Base-by-base conservation (phyloP, 108 stramenopile species). In the Parietichytrium sp. region DNA sequence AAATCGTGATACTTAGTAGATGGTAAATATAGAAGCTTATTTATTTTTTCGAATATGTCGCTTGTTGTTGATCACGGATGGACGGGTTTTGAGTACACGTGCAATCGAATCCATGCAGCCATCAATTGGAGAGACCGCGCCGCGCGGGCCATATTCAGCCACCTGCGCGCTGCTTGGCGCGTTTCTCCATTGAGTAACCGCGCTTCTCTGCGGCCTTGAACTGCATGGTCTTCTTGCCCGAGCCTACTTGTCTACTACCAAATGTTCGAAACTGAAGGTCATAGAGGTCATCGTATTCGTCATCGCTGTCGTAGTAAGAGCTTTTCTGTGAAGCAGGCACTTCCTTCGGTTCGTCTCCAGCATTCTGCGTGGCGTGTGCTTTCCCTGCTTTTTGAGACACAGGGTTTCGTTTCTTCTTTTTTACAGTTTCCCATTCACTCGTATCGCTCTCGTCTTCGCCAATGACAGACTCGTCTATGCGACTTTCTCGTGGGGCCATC, bases 401-500 rank as follows among this genome's bases (percentile, higher is more conserved):
- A 27, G 33, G 13, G 15, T 33, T 7, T 18, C 38, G 30, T 23
- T 54, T 54, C 54, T 54, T 54, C 25, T 8, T 23, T 23, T 30
- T 42, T 4, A 72, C 55, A 18, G 55, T 72, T 31, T 72, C 55
- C 55, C 55, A 72, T 18, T 6, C 30, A 42, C 36, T n/a, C 4
- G 42, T 23, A n/a, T 72, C 55, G 16, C 36, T 38, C 4, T 72
- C 55, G 38, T 23, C 25, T 18, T 72, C 55, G 38, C 55, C 55
- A 18, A 72, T 72, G 38, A 72, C 55, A 30, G 55, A 72, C 55
- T 72, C 55, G 16, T 72, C 55, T 42, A 72, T 72, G n/a, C n/a
- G n/a, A n/a, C n/a, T n/a, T n/a, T n/a, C n/a, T n/a, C n/a, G n/a
- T n/a, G n/a, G n/a, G n/a, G n/a, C n/a, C n/a, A n/a, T n/a, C n/a